Conservation (phyloP, 306 rosid species). For the Carpinus viminea region DNA sequence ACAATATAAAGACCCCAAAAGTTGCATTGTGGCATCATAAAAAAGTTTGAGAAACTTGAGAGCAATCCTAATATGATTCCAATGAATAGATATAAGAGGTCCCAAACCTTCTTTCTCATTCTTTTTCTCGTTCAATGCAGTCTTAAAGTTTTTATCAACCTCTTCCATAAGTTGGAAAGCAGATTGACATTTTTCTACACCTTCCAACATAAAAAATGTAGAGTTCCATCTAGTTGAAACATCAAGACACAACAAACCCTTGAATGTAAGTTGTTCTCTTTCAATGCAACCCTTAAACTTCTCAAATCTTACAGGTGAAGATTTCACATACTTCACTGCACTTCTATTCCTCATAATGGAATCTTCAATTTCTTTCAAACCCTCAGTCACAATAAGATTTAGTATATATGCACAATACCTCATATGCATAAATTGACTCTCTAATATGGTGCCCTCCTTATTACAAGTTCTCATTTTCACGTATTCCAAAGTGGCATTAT, state of each 20-base stretch:
- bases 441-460: not conserved
- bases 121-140: not conserved
- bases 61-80: not conserved
- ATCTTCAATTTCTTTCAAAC: not conserved
- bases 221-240: constrained; percentile 10
- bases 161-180: not conserved
- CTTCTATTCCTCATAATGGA: not conserved
- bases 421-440: not conserved
- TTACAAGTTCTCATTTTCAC: not conserved
- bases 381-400: not conserved
- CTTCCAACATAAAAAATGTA: not conserved
- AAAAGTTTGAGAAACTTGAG: not conserved
- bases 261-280: not conserved
- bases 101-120: not conserved
- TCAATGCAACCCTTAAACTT: not conserved
- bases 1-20: not conserved
- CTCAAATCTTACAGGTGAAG: not conserved
- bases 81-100: not conserved
- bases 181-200: not conserved
- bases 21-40: not conserved
- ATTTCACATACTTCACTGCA: no score
- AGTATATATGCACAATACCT: not conserved
- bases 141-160: not conserved
- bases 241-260: not conserved
- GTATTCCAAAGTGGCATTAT: not conserved